phyloP scores from a whole-genome alignment of 352 stramenopile genomes.

The Thalassiosira oceanica region DNA sequence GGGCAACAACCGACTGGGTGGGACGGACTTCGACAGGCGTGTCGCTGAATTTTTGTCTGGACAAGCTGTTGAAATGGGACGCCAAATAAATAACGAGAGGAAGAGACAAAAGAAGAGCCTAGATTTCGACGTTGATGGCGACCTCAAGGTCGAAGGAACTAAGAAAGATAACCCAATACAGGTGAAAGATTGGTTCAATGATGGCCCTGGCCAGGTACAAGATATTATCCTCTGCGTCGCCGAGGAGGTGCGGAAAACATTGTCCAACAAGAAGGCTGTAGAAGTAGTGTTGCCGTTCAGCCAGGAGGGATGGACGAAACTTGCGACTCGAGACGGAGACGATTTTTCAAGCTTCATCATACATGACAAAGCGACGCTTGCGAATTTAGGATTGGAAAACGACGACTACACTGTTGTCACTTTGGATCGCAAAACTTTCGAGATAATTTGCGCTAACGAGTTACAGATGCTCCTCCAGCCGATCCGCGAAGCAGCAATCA shows the following conservation, averaged over 20 bases:
- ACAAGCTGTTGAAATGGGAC: conserved; percentile 95
- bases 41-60: conserved; percentile 89
- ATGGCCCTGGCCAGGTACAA: conserved; percentile 24
- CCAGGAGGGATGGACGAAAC: conserved; percentile 59
- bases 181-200: conserved; percentile 92
- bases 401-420: conserved; percentile 45
- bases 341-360: conserved; percentile 22
- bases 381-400: conserved; percentile 33
- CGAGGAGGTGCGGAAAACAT: conserved; percentile 59
- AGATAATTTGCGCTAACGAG: conserved; percentile 62
- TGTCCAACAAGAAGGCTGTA: conserved; percentile 64
- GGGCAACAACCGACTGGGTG: conserved; percentile 93
- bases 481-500: conserved; percentile 75
- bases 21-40: conserved; percentile 98
- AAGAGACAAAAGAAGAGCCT: conserved; percentile 96
- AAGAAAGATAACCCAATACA: conserved; percentile 98
- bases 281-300: conserved; percentile 54
- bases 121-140: conserved; percentile 91
- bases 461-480: conserved; percentile 67
- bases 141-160: conserved; percentile 95
- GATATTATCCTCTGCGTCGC: conserved; percentile 53
- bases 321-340: conserved; percentile 30
- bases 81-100: conserved; percentile 89
- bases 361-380: conserved; percentile 14
- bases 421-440: conserved; percentile 65